Evolutionary conservation across 2,329 filamentous ascomycete genomes (phyloP).

Genomic region (Fonsecaea erecta): DNA sequence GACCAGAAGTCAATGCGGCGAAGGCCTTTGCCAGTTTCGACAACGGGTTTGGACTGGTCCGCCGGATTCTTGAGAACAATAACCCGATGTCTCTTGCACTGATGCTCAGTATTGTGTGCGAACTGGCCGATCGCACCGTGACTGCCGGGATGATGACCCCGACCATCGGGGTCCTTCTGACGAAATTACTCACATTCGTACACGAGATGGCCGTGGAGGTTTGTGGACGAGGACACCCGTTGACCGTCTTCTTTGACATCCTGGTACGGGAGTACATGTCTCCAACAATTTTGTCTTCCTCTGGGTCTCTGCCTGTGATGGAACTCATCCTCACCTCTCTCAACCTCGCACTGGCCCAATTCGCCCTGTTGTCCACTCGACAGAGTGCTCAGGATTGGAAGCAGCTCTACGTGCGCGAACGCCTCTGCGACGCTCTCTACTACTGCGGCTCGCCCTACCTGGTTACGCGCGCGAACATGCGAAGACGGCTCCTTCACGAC

Average conservation of each 20-base stretch:
- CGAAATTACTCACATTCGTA: slow-evolving; percentile 6
- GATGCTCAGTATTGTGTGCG: slow-evolving; percentile 16
- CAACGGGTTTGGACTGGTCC: slow-evolving; percentile 16
- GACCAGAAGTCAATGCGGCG: background rate
- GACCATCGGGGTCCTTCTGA: background rate
- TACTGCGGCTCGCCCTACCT: slow-evolving; percentile 2
- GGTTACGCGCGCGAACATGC: slow-evolving; percentile 1
- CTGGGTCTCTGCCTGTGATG: background rate
- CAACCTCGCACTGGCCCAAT: background rate
- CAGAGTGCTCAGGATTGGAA: slow-evolving; percentile 17
- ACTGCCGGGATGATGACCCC: background rate
- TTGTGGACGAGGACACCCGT: background rate
- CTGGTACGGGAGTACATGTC: background rate
- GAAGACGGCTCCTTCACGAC: slow-evolving; percentile 11
- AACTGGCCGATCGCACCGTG: slow-evolving; percentile 5
- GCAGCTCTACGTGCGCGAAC: slow-evolving; percentile 21
- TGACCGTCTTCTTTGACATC: slow-evolving; percentile 13
- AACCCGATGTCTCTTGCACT: slow-evolving; percentile 21
- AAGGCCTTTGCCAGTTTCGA: slow-evolving; percentile 14
- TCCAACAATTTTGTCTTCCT: background rate
- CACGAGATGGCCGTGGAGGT: slow-evolving; percentile 9
- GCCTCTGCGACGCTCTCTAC: slow-evolving; percentile 24
- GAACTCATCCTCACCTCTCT: slow-evolving; percentile 11
- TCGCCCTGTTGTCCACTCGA: background rate
- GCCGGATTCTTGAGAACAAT: slow-evolving; percentile 6